Percentiles rank a stretch among this genome's conserved stretches.
phyloP scores from a whole-genome alignment of 2,329 filamentous ascomycete species.

The Westerdykella aurantiaca region DNA sequence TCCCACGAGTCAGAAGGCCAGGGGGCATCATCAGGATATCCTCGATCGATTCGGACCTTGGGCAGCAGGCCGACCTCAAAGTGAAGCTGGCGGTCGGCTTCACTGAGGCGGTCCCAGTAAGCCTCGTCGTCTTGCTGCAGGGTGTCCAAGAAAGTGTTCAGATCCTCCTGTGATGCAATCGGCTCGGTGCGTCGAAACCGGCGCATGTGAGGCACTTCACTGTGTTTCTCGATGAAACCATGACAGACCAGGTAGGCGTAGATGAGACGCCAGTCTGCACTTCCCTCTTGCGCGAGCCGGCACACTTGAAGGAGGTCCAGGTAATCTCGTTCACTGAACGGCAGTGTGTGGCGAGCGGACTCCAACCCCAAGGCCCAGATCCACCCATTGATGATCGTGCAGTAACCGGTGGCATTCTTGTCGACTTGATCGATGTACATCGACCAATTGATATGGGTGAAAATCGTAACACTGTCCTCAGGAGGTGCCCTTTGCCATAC shows the following conservation, averaged over 20 bases:
- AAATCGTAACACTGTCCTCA: no score
- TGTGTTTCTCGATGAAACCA: constrained; percentile 2
- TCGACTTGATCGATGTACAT: constrained; percentile 1
- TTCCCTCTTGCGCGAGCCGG: constrained; percentile 7
- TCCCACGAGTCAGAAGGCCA: no score
- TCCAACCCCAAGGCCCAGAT: constrained; percentile 15
- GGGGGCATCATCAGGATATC: no score
- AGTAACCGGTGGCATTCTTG: constrained; percentile 10
- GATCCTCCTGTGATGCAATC: no score
- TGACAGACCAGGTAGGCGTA: constrained; percentile 11
- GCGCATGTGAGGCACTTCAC: neutral
- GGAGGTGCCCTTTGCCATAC: no score
- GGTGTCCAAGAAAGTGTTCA: no score
- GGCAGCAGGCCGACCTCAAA: no score
- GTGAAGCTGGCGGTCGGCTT: no score
- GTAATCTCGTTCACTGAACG: constrained; percentile 4
- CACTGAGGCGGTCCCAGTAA: no score
- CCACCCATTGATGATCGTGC: constrained; percentile 18
- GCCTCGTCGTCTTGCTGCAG: no score
- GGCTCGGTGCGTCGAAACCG: neutral
- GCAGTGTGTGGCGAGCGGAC: constrained; percentile 3
- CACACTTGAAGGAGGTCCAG: constrained; percentile 4
- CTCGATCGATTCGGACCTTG: no score
- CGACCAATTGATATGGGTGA: no score
- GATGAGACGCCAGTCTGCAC: constrained; percentile 11